Evolutionary conservation across 2,329 filamentous ascomycete genomes (phyloP), one percentile per base, ranked within the genome.

Genomic region (Fusarium globosum): DNA sequence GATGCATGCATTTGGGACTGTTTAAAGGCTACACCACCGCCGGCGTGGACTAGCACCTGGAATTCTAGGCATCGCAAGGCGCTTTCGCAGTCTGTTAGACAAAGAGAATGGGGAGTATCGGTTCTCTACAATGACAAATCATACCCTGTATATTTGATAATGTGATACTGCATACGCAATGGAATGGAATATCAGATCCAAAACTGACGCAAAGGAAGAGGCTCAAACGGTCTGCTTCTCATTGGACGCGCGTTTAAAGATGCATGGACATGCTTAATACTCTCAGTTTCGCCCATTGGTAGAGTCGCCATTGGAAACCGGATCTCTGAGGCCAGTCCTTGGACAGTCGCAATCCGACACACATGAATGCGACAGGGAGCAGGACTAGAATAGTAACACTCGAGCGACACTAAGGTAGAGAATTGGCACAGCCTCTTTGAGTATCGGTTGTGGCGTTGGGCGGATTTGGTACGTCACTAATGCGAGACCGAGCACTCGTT

Each of bases 381-480:
- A 48, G 36, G 61, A 72, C 71, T 15, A 59, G 64, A 69, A 74
- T 64, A 72, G 68, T 35, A 72, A 62, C 63, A 53, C 51, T 60
- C 60, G 69, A 41, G 64, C 33, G 51, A 62, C 49, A 23, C 48
- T 26, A 42, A 38, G 14, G 35, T 26, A 38, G 23, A 21, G 41
- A 68, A 20, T 46, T 36, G 65, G 68, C 75, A 76, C 74, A 75
- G 75, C 75, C 75, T 68, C 73, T 61, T 55, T 49, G 16, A 30
- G 57, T 56, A 66, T 41, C 61, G 61, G 75, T 57, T 73, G 71
- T 77, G 69, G 75, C 75, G 73, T 76, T 58, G 46, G 67, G 61
- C 62, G 57, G 56, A 62, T 41, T 57, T 21, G 65, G 56, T 48
- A 68, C 56, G 16, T 63, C 52, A 35, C 65, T 26, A 39, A 43